Base-by-base conservation (phyloP, 345 rosid species). In the Salix udensis region DNA sequence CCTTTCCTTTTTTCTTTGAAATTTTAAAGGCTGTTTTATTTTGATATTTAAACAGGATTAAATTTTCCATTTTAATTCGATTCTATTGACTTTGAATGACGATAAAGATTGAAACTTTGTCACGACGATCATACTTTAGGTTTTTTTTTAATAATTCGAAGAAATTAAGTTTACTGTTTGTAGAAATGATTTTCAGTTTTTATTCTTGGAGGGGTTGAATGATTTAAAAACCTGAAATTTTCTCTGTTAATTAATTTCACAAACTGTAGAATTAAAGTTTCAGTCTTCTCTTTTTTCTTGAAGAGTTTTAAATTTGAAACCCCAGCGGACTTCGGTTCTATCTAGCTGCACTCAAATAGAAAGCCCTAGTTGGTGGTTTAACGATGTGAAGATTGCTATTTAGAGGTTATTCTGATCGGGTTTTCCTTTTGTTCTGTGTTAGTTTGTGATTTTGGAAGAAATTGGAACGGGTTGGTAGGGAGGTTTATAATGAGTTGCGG, bases 401-500 rank as follows among this genome's bases (percentile, higher is more conserved):
- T 58, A 23, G 66, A 7, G 50, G 39, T 23, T 40, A 23, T 60
- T 66, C 18, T 68, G 34, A 70, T 64, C 74, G 12, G 52, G 30
- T 4, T 64, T 61, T 6, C 14, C 26, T 67, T 44, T 75, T 76
- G 64, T 3, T 42, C 10, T 31, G 65, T 66, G 65, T 62, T 75
- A 85, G 90, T 58, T 68, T 48, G 79, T 76, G 75, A 40, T 75
- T 80, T 80, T 69, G 62, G 64, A 77, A 76, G 84, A 52, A 66
- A 60, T 71, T 79, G 13, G 8, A 44, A 36, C 46, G 68, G 46
- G 68, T 61, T 50, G 37, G 36, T 85, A 72, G 86, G 79, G 80
- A 60, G 77, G 61, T 67, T 53, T 83, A 85, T 83, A 48, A 89
- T 89, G 92, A 71, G 82, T 68, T 82, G 85, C 75, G 71, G 78